Evolutionary conservation across 768 basidiomycete species (phyloP), one percentile per base, ranked within the genome.

Genomic region (Hygrophorus russula): DNA sequence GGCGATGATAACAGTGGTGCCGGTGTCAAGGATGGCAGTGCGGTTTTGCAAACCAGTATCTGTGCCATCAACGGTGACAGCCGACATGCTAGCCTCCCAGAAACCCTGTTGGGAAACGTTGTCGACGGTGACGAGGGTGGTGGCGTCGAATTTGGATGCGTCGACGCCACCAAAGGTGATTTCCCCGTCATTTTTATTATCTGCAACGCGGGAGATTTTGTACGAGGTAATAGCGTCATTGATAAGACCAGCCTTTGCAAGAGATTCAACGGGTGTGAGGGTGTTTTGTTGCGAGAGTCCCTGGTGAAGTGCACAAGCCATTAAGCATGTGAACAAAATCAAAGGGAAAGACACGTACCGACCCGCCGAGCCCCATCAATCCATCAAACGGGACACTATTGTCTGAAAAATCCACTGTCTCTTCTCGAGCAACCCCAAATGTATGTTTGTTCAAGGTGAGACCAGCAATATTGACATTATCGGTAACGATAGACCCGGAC

Each of bases 141-240:
- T 46, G 5, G 68, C 44, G 50, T 79, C 70, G 57, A 87, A 85
- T 60, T 89, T 87, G 48, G 72, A 65, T 7, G 62, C 10, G 60
- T 91, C 84, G 28, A 88, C 69, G 10, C 72, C 81, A 28, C 71
- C 89, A 49, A 92, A 84, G 6, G 87, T 87, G 46, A 91, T 71
- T 61, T 87, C 72, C 40, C 88, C 88, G 51, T 88, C 82, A 51
- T 82, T 81, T 56, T 65, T 59, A 52, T 70, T 63, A 55, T 90
- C 86, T 7, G 73, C 68, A 28, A 81, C 63, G 45, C 89, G 82
- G 2, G 84, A 70, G 44, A 93, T 77, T 64, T 84, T 89, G 73
- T 74, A 89, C 7, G 85, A 84, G 8, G 77, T 73, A 54, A 91
- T 81, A 2, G 84, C 70, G 5, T 71, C 66, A 20, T 62, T 49